These are phyloP conservation scores for Musa acuminata DNA, from an alignment of 176 grass and related monocot species.

Conservation along the genomic window DNA sequence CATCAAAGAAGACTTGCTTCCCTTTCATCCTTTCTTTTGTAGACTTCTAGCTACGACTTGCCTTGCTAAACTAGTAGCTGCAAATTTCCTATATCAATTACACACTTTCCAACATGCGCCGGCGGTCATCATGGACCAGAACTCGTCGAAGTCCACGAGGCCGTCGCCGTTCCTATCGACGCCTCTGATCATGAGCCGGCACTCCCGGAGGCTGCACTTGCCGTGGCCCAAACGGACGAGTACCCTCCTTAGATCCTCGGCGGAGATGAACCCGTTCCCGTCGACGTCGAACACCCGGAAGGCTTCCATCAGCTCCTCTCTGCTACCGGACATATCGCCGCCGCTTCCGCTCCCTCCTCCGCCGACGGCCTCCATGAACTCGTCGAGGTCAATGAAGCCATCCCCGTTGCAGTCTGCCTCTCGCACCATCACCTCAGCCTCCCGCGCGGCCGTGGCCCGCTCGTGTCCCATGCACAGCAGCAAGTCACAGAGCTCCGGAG, in stretches of 20 bases:
- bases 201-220: conserved; percentile 21
- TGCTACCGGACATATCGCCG: background rate
- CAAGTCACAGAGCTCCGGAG: background rate
- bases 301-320: conserved; percentile 20
- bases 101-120: background rate
- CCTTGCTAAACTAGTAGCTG: too few relatives aligned
- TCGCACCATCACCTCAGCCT: conserved; percentile 9
- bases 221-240: conserved; percentile 18
- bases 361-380: conserved; percentile 22
- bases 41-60: too few relatives aligned
- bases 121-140: conserved; percentile 29
- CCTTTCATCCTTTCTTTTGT: too few relatives aligned
- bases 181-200: conserved; percentile 27
- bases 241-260: conserved; percentile 28
- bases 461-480: background rate
- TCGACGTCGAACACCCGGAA: conserved; percentile 31
- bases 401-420: conserved; percentile 12
- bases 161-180: conserved; percentile 31
- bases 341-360: background rate
- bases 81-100: too few relatives aligned
- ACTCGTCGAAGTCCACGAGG: conserved; percentile 30
- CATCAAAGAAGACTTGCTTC: too few relatives aligned
- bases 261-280: conserved; percentile 23
- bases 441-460: background rate
- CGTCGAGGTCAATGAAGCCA: conserved; percentile 18